Evolutionary conservation across 345 rosid species (phyloP).

Genomic region (Noccaea bulbosa): DNA sequence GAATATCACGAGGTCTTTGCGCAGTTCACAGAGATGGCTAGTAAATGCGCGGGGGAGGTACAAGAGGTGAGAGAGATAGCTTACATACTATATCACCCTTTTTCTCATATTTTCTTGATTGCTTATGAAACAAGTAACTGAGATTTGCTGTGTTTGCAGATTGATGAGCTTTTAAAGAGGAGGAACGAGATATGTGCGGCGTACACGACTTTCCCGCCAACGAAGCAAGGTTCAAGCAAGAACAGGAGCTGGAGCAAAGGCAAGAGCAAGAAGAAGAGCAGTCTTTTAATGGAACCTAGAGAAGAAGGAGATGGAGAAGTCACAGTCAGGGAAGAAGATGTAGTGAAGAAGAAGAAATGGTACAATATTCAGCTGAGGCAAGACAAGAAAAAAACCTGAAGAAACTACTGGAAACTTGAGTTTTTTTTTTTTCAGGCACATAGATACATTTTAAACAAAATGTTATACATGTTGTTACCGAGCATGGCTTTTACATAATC

Average conservation of each 20-base stretch:
- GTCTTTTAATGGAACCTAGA: conserved; percentile 57
- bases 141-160: conserved; percentile 52
- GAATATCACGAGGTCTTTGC: conserved; percentile 91
- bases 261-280: conserved; percentile 39
- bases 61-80: conserved; percentile 61
- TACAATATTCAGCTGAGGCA: conserved; percentile 74
- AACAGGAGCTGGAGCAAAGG: conserved; percentile 61
- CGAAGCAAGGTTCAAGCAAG: conserved; percentile 67
- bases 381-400: conserved; percentile 82
- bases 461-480: background rate
- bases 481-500: too few relatives aligned
- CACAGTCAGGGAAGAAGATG: conserved; percentile 72
- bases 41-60: conserved; percentile 87
- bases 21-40: conserved; percentile 91
- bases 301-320: conserved; percentile 70
- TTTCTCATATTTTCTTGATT: conserved; percentile 14
- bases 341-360: conserved; percentile 84
- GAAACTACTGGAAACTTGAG: conserved; percentile 19
- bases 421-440: background rate
- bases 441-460: background rate
- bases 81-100: background rate
- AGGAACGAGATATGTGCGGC: conserved; percentile 79
- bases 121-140: background rate
- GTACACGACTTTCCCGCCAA: conserved; percentile 64
- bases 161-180: conserved; percentile 82